Evolutionary conservation across 1,284 basidiomycete species (phyloP).

Genomic region (Farysia itapuensis): DNA sequence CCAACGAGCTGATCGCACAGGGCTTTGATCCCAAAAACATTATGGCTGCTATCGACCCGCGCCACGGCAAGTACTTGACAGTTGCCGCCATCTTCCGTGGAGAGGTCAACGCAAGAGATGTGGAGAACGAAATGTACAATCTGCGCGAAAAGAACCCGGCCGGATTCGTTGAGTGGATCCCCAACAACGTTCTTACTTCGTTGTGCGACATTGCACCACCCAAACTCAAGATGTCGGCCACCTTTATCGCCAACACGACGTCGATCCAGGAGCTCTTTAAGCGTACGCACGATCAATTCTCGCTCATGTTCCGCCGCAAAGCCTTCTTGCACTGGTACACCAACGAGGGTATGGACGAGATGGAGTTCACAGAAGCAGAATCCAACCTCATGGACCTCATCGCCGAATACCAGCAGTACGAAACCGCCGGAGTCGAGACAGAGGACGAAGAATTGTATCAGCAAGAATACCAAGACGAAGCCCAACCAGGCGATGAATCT

Average conservation of each 20-base stretch:
- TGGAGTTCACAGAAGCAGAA: slow-evolving; percentile 61
- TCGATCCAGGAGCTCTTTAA: slow-evolving; percentile 58
- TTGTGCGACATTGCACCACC: slow-evolving; percentile 57
- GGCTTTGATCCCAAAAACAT: slow-evolving; percentile 58
- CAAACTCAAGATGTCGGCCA: slow-evolving; percentile 57
- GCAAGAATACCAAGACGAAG: slow-evolving; percentile 31
- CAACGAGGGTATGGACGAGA: slow-evolving; percentile 61
- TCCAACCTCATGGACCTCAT: slow-evolving; percentile 58
- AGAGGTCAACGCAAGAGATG: slow-evolving; percentile 61
- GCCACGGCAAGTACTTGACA: slow-evolving; percentile 77
- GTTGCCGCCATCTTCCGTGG: slow-evolving; percentile 89
- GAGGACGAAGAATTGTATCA: slow-evolving; percentile 56
- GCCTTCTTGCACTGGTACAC: slow-evolving; percentile 61
- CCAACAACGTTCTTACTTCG: slow-evolving; percentile 57
- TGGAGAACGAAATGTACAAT: slow-evolving; percentile 58
- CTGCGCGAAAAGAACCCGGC: slow-evolving; percentile 53
- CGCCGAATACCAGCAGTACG: slow-evolving; percentile 62
- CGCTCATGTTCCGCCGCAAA: slow-evolving; percentile 59
- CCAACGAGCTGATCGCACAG: slow-evolving; percentile 48
- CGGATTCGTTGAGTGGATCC: slow-evolving; percentile 60
- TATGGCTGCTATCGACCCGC: slow-evolving; percentile 78
- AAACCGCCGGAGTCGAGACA: slow-evolving; percentile 58
- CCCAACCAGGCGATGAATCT: slow-evolving; percentile 6
- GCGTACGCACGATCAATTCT: slow-evolving; percentile 57
- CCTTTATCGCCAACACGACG: slow-evolving; percentile 60